Evolutionary conservation across 139 green algal genomes (phyloP), one percentile per base, ranked within the genome.

Genomic region (Ettlia oleoabundans): DNA sequence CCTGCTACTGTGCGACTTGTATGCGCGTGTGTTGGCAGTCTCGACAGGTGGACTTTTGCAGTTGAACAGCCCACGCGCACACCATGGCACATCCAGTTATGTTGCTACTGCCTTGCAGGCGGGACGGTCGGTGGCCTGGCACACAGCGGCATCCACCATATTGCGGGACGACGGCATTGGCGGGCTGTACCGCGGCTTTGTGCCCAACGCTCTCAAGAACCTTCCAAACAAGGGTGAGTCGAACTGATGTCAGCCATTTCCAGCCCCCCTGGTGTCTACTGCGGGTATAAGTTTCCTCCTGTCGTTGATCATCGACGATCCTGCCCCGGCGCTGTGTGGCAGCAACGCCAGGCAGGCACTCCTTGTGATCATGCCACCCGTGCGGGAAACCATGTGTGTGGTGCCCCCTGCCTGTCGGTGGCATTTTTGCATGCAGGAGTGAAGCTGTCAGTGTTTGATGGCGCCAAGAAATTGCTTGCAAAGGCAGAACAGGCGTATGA

Each of bases 201-300:
- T 96, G n/a, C 92, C 93, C 55, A 95, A 95, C 81, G 88, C 89
- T 9, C 69, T 95, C 28, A 97, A 97, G 72, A 97, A 97, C 84
- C 83, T 95, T 64, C 93, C 93, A 32, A 97, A 96, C 88, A 97
- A 97, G 85, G 91, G 91, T 90, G 84, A n/a, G 73, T 24, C 24
- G 18, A 22, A 38, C 24, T 26, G 66, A 5, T 4, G 35, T 9
- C 3, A n/a, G 13, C n/a, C n/a, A n/a, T n/a, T n/a, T n/a, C n/a
- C n/a, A n/a, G n/a, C n/a, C n/a, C n/a, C n/a, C n/a, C n/a, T n/a
- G n/a, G n/a, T n/a, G n/a, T n/a, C n/a, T n/a, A n/a, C n/a, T n/a
- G n/a, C n/a, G n/a, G n/a, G n/a, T n/a, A n/a, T n/a, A n/a, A n/a
- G n/a, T n/a, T n/a, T n/a, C n/a, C n/a, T n/a, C n/a, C n/a, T n/a